Evolutionary conservation across 176 grass and related monocot species (phyloP).

Genomic region (Ensete ventricosum): DNA sequence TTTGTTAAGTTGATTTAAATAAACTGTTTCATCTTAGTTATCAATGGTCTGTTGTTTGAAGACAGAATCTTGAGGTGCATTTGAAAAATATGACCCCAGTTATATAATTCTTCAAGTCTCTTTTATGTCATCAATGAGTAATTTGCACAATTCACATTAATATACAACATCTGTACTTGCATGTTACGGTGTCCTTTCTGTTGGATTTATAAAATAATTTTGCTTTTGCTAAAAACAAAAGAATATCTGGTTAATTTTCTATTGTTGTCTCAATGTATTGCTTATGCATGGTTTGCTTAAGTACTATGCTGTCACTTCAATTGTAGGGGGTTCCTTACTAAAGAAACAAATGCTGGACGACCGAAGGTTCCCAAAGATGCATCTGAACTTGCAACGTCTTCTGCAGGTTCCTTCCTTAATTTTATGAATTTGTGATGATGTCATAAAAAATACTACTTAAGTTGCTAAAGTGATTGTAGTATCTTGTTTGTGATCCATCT

Average conservation of each 20-base stretch:
- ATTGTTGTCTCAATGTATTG: not conserved
- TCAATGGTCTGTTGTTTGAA: too few relatives aligned
- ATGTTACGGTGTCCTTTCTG: too few relatives aligned
- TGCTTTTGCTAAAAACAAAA: not conserved
- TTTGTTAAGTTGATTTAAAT: too few relatives aligned
- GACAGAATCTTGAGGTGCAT: too few relatives aligned
- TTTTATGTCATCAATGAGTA: too few relatives aligned
- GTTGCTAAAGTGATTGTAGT: not conserved
- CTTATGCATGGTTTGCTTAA: not conserved
- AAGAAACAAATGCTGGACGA: conserved; percentile 88
- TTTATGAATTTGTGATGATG: not conserved
- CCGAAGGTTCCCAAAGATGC: conserved; percentile 84
- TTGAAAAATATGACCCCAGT: too few relatives aligned
- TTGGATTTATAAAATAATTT: not conserved
- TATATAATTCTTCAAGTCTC: too few relatives aligned
- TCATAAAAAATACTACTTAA: not conserved
- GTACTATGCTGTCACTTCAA: conserved; percentile 11
- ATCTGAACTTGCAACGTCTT: conserved; percentile 85
- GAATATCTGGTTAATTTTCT: not conserved
- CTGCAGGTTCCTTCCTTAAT: conserved; percentile 51
- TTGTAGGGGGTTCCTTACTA: conserved; percentile 68
- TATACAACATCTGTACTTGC: too few relatives aligned
- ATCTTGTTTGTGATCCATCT: not conserved
- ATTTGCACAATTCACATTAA: too few relatives aligned
- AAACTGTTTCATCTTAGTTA: too few relatives aligned